Evolutionary conservation across 2,329 filamentous ascomycete species (phyloP).

Genomic region (Coniochaeta pulveracea): DNA sequence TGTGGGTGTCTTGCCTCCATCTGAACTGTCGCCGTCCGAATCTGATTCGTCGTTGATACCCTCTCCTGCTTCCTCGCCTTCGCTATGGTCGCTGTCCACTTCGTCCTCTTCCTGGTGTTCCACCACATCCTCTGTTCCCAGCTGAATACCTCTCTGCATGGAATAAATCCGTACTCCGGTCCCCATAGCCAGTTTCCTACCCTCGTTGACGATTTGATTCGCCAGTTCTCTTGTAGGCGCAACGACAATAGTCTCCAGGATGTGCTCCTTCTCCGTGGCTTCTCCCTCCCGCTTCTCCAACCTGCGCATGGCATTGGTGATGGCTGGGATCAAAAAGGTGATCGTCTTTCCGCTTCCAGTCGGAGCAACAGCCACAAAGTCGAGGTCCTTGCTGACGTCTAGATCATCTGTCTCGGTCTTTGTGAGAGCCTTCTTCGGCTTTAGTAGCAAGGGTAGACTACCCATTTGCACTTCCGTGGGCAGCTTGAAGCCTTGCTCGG

Average conservation of each 20-base stretch:
- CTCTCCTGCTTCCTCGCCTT: conserved; percentile 4
- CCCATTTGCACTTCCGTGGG: conserved; percentile 93
- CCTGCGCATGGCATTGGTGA: conserved; percentile 60
- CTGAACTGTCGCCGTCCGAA: conserved; percentile 5
- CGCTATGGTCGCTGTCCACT: conserved; percentile 3
- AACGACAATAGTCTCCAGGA: conserved; percentile 57
- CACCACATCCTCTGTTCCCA: conserved; percentile 35
- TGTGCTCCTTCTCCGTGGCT: conserved; percentile 29
- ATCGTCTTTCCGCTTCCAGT: conserved; percentile 96
- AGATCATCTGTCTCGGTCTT: conserved; percentile 22
- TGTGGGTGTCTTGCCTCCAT: background rate
- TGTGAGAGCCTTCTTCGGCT: conserved; percentile 37
- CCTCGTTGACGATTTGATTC: conserved; percentile 74
- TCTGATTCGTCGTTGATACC: conserved; percentile 7
- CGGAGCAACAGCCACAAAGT: conserved; percentile 82
- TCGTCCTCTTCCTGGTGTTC: conserved; percentile 6
- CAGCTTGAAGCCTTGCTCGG: conserved; percentile 71
- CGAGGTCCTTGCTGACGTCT: conserved; percentile 31
- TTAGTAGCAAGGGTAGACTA: conserved; percentile 67
- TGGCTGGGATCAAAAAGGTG: conserved; percentile 78
- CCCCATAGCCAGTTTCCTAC: conserved; percentile 64
- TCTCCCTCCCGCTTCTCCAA: conserved; percentile 26
- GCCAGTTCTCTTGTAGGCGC: conserved; percentile 72
- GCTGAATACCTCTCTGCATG: conserved; percentile 74
- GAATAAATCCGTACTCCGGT: conserved; percentile 70